These are phyloP conservation scores for Scedosporium aurantiacum DNA, from an alignment of 2,329 filamentous ascomycete genomes.

Conservation along the genomic window DNA sequence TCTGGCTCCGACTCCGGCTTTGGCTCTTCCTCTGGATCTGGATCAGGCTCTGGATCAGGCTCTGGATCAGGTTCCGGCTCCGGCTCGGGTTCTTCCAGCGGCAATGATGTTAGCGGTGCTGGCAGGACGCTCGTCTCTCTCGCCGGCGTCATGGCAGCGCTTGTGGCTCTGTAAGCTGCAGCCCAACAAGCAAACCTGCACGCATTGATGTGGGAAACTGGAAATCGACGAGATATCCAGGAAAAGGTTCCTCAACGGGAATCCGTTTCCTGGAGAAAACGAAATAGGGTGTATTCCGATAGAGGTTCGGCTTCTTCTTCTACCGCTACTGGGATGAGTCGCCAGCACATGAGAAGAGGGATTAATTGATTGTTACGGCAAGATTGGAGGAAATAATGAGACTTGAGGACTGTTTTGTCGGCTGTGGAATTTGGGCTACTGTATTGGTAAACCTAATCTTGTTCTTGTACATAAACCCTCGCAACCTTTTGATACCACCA, in stretches of 20 bases:
- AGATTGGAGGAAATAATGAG: not conserved
- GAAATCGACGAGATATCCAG: no score
- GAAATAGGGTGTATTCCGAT: no score
- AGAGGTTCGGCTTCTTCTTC: no score
- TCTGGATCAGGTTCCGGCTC: not conserved
- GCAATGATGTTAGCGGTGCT: no score
- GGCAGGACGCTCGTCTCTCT: not conserved
- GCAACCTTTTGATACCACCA: not conserved
- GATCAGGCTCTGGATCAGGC: not conserved
- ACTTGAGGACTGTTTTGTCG: not conserved
- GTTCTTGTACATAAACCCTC: not conserved
- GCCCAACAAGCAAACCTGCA: not conserved
- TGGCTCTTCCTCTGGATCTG: not conserved
- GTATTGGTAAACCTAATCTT: not conserved
- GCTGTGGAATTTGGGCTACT: not conserved
- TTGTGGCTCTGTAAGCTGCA: not conserved
- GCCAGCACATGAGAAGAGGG: no score
- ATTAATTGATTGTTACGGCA: no score
- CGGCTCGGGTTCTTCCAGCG: not conserved
- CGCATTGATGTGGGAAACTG: no score
- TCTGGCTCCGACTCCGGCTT: not conserved
- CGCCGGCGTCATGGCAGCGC: not conserved
- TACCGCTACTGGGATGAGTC: no score
- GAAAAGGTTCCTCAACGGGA: no score
- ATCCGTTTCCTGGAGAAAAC: no score